Evolutionary conservation across 2,329 filamentous ascomycete species (phyloP), one percentile per base, ranked within the genome.

Genomic region (Neopestalotiopsis sp.): DNA sequence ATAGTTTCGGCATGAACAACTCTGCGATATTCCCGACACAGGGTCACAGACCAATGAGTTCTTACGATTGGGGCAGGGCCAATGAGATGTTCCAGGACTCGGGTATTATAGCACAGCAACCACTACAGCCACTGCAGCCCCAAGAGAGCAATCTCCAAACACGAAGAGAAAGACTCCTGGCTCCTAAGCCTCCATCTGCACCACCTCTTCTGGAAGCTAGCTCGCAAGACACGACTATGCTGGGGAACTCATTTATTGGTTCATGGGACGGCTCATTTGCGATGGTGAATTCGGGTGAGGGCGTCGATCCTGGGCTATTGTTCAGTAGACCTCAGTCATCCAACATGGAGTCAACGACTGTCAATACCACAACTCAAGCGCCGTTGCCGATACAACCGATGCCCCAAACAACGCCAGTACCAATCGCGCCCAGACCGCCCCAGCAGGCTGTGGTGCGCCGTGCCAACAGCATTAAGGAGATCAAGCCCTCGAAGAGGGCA

Each of bases 291-390:
- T 80, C 84, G 5, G 80, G 77, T 34, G 82, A 82, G 7, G 86
- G 82, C n/a, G 88, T 91, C 5, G 83, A 91, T 72, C 89, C 89
- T 1, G 89, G 87, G 7, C 79, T 91, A 17, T 78, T 91, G 7
- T 88, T 89, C 74, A 87, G 85, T 71, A 82, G 84, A 12, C 84
- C 87, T 30, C 82, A 82, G 13, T 85, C 85, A 24, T 84, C 85
- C 3, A 75, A 77, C 66, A 82, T 87, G 79, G 82, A 85, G 56
- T 70, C 76, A 17, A 75, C 81, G 30, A 76, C 76, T 61, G 83
- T 77, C 71, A 68, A 79, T 76, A 74, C 77, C 69, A 70, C 75
- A 73, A 65, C 75, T 71, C 66, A 79, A 67, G 68, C 75, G 45
- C 71, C 76, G 13, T 68, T 75, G 30, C 72, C 76, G 67, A 75